A percentile compares a stretch with the other conserved stretches of the same genome.
Evolutionary conservation across 1,139 yeast genomes (phyloP).

Genomic region (Debaryomyces fabryi): DNA sequence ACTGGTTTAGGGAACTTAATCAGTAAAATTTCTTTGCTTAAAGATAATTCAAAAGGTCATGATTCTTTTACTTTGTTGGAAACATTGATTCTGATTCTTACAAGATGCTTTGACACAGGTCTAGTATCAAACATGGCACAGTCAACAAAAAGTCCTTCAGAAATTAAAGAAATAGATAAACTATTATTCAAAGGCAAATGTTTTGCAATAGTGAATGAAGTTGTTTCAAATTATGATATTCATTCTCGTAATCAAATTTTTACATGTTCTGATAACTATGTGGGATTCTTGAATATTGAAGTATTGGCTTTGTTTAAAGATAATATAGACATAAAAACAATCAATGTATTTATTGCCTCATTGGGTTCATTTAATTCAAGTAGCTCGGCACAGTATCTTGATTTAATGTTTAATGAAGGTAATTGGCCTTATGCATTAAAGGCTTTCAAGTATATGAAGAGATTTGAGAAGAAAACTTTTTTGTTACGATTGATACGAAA

Average conservation of each 20-base stretch:
- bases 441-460: slow-evolving; percentile 26
- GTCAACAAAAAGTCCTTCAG: slow-evolving; percentile 12
- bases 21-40: slow-evolving; percentile 18
- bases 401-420: slow-evolving; percentile 23
- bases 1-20: slow-evolving; percentile 36
- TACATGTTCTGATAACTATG: slow-evolving; percentile 24
- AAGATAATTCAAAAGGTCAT: neutral
- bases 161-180: slow-evolving; percentile 39
- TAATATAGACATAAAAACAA: slow-evolving; percentile 11
- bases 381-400: slow-evolving; percentile 24
- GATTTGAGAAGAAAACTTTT: slow-evolving; percentile 28
- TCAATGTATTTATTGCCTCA: slow-evolving; percentile 28
- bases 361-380: slow-evolving; percentile 25
- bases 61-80: neutral
- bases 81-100: slow-evolving; percentile 4
- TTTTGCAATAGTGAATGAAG: slow-evolving; percentile 31
- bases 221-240: slow-evolving; percentile 11
- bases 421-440: slow-evolving; percentile 24
- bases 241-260: slow-evolving; percentile 19
- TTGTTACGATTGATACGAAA: slow-evolving; percentile 16
- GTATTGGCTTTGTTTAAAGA: slow-evolving; percentile 17
- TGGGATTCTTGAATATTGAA: slow-evolving; percentile 23
- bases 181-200: slow-evolving; percentile 39
- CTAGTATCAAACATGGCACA: slow-evolving; percentile 20
- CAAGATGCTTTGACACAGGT: slow-evolving; percentile 21